Conservation (phyloP, 148 eudicot species). For the Chenopodium formosanum region DNA sequence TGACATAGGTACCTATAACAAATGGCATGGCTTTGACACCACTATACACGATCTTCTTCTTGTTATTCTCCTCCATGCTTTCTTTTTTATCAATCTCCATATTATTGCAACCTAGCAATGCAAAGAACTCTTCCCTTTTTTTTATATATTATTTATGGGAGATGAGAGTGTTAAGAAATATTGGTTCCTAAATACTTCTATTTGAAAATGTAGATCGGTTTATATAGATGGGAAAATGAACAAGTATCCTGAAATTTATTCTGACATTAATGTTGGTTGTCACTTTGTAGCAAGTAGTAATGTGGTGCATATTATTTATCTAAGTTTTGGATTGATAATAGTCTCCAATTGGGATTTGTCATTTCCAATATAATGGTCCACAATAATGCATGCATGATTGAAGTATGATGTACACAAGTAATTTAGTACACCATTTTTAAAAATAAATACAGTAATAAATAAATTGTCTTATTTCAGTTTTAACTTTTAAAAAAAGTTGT, state of each 20-base stretch:
- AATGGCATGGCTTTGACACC: constrained; percentile 70
- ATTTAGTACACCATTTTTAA: too few relatives aligned
- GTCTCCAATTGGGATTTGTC: constrained; percentile 16
- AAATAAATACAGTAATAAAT: too few relatives aligned
- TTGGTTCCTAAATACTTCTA: background rate
- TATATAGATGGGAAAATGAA: background rate
- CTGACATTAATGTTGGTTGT: constrained; percentile 12
- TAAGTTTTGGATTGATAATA: background rate
- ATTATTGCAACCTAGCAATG: background rate
- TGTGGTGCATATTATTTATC: background rate
- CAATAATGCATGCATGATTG: background rate
- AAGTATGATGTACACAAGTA: background rate
- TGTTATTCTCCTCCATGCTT: constrained; percentile 11
- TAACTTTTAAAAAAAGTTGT: too few relatives aligned
- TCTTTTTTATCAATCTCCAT: constrained; percentile 18
- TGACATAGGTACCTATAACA: constrained; percentile 41
- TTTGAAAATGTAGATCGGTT: background rate
- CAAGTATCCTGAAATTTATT: background rate
- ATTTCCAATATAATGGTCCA: constrained; percentile 4
- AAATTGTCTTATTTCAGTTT: too few relatives aligned
- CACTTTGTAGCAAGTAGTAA: constrained; percentile 4
- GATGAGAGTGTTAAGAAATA: background rate
- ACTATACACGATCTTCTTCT: constrained; percentile 41
- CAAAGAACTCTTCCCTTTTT: background rate
- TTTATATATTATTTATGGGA: background rate